Evolutionary conservation across 2,329 filamentous ascomycete genomes (phyloP).

Genomic region (Ophiosphaerella herpotricha): DNA sequence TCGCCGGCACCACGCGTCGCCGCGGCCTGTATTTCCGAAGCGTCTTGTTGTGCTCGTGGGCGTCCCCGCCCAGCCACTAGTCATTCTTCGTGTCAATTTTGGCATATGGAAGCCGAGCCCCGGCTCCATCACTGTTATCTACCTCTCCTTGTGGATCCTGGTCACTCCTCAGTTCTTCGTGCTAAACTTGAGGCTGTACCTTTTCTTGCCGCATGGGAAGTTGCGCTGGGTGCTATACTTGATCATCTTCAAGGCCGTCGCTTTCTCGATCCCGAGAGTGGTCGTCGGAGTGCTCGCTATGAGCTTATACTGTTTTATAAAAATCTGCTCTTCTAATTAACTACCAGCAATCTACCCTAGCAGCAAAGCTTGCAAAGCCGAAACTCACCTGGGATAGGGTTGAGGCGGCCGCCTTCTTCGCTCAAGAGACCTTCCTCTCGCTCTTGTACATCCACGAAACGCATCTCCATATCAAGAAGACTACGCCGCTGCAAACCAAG

Average conservation of each 20-base stretch:
- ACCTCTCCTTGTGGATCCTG: constrained; percentile 60
- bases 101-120: constrained; percentile 47
- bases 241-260: constrained; percentile 57
- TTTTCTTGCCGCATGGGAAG: constrained; percentile 51
- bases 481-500: background rate
- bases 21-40: constrained; percentile 55
- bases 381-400: constrained; percentile 33
- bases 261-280: constrained; percentile 57
- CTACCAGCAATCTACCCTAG: too few species aligned
- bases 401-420: constrained; percentile 44
- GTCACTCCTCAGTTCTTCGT: constrained; percentile 63
- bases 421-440: constrained; percentile 39
- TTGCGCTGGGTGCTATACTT: constrained; percentile 53
- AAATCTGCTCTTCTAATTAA: constrained; percentile 1
- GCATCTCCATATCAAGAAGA: constrained; percentile 43
- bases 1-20: constrained; percentile 16
- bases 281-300: constrained; percentile 56
- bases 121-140: constrained; percentile 47
- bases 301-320: constrained; percentile 25
- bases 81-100: constrained; percentile 49
- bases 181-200: constrained; percentile 62
- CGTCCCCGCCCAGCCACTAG: constrained; percentile 44
- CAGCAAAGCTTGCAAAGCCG: too few species aligned
- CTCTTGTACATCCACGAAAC: constrained; percentile 58
- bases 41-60: constrained; percentile 4